Base-by-base conservation (phyloP, 495 filamentous ascomycete genomes). In the Penicillium ucsense region DNA sequence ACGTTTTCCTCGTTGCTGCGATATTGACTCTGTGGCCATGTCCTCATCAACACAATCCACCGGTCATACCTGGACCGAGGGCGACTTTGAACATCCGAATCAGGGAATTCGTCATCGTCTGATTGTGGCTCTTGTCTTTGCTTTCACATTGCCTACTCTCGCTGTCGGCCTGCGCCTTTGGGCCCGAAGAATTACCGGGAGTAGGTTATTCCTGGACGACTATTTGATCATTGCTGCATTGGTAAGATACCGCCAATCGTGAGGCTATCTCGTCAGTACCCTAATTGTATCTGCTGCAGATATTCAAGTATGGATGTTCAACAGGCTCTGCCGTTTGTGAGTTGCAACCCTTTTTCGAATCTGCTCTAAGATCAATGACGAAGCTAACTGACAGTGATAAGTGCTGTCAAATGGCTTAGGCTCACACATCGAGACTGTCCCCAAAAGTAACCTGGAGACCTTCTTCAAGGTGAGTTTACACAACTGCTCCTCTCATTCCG, bases 171-270 rank as follows among this genome's bases (percentile, higher is more conserved):
- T 71, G 11, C 64, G 67, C 1, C 43, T 71, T 9, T 5, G 60
- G 31, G 54, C 61, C 0, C 34, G 64, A 20, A 56, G 47, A 33
- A 39, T 68, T 37, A 64, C 53, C 7, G 57, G 63, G 0, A 54
- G 47, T 12, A 54, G 29, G 10, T 41, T 65, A 7, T 60, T 54
- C 29, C 42, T 63, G 49, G 67, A 71, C 49, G 67, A 71, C 46
- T 69, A 62, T 49, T 47, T 71, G 50, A 69, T 71, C 38, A 33
- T 71, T 5, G 41, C 63, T 30, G 64, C 66, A 35, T 43, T 70
- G 56, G 60, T 67, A 50, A 27, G 53, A 2, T 20, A 20, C 28
- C 33, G 41, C 28, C 3, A 33, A 31, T 31, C 7, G 33, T 33
- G n/a, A 3, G 8, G 7, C 31, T 6, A 6, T 42, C 8, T 5